Percentiles rank a stretch among this genome's conserved stretches.
phyloP scores from a whole-genome alignment of 306 rosid genomes.

The Potentilla sterilis region DNA sequence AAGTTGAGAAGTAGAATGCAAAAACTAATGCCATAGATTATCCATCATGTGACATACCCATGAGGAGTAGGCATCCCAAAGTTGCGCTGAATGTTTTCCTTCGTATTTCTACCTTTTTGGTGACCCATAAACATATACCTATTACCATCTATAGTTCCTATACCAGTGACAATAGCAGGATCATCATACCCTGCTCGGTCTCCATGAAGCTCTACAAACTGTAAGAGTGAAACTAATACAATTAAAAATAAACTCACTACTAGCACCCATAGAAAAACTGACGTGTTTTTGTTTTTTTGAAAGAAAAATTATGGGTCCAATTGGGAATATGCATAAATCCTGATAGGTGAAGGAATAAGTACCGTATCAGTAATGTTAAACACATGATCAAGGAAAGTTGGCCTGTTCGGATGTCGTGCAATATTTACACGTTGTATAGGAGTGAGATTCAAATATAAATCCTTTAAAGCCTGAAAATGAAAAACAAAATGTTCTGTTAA shows the following conservation, averaged over 20 bases:
- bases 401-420: constrained; percentile 97
- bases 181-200: constrained; percentile 93
- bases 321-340: constrained; percentile 23
- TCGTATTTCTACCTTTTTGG: constrained; percentile 96
- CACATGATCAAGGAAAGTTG: constrained; percentile 90
- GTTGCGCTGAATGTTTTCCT: constrained; percentile 87
- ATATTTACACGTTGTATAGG: constrained; percentile 83
- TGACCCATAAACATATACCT: constrained; percentile 95
- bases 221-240: constrained; percentile 29
- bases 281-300: neutral
- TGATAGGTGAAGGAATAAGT: constrained; percentile 3
- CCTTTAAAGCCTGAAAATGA: constrained; percentile 68
- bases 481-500: constrained; percentile 21
- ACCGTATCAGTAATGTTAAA: constrained; percentile 93
- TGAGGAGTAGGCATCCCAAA: constrained; percentile 99
- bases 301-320: neutral
- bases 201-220: constrained; percentile 98
- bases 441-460: constrained; percentile 60
- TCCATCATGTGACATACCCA: constrained; percentile 56
- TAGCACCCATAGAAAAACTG: constrained; percentile 22
- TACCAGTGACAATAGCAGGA: constrained; percentile 94
- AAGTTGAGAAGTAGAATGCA: constrained; percentile 1
- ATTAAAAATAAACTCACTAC: constrained; percentile 16
- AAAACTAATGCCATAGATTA: constrained; percentile 20
- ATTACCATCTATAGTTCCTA: constrained; percentile 81